A percentile compares a stretch with the other conserved stretches of the same genome.
Conservation (phyloP, 179 eudicot genomes). For the Pouteria campechiana region DNA sequence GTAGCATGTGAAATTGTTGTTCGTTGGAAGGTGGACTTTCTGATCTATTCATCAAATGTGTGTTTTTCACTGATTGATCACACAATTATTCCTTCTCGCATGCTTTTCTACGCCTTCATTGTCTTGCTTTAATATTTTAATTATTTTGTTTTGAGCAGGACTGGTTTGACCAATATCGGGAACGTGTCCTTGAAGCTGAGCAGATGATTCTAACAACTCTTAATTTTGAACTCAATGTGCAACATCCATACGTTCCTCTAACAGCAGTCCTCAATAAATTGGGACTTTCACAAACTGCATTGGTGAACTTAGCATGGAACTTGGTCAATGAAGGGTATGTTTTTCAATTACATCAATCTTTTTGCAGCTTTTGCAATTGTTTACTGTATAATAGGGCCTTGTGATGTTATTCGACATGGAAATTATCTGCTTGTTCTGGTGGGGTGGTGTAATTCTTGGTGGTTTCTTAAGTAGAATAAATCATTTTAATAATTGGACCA, state of each 20-base stretch:
- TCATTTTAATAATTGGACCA: too few species aligned
- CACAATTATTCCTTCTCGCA: too few species aligned
- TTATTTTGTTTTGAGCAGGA: constrained; percentile 36
- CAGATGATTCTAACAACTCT: constrained; percentile 81
- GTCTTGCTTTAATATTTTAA: background rate
- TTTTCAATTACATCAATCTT: constrained; percentile 5
- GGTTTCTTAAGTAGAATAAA: too few species aligned
- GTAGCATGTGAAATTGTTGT: too few species aligned
- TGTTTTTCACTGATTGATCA: too few species aligned
- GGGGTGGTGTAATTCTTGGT: too few species aligned
- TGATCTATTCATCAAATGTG: too few species aligned
- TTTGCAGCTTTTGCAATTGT: constrained; percentile 1
- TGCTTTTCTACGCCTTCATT: too few species aligned
- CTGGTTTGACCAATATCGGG: constrained; percentile 93
- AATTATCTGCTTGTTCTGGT: constrained; percentile 4
- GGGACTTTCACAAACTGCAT: constrained; percentile 70
- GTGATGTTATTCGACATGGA: background rate
- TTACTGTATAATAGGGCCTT: too few species aligned
- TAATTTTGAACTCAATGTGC: constrained; percentile 86
- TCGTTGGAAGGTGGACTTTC: too few species aligned
- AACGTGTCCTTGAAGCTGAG: constrained; percentile 81
- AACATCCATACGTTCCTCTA: constrained; percentile 87
- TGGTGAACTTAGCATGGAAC: constrained; percentile 72
- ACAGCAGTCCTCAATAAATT: constrained; percentile 73
- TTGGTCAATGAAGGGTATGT: constrained; percentile 98